These are phyloP conservation scores for Lagenaria siceraria DNA, from an alignment of 306 rosid species.

Conservation along the genomic window DNA sequence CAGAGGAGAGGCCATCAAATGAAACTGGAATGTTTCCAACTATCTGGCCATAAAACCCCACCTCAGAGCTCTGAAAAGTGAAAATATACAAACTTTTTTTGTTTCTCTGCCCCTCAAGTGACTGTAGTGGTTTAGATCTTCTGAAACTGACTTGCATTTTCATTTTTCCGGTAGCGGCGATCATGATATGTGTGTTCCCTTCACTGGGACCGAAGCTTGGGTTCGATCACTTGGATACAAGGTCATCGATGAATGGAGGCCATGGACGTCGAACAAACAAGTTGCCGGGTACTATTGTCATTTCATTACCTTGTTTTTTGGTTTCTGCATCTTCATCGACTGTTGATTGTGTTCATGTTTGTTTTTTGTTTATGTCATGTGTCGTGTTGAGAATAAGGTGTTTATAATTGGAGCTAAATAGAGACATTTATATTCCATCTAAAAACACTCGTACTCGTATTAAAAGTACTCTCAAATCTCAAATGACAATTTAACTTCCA, in stretches of 20 bases:
- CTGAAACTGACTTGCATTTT: slow-evolving; percentile 1
- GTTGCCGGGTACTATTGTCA: slow-evolving; percentile 50
- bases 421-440: too few species aligned
- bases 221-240: slow-evolving; percentile 70
- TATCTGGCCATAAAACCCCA: background rate
- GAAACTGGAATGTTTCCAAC: background rate
- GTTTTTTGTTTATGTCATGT: too few species aligned
- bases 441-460: too few species aligned
- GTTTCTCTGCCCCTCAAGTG: background rate
- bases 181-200: slow-evolving; percentile 94
- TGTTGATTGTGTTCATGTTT: background rate
- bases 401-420: background rate
- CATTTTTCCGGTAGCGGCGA: slow-evolving; percentile 50
- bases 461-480: too few species aligned
- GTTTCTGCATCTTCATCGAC: background rate
- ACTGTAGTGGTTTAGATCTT: background rate
- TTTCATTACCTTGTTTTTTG: background rate
- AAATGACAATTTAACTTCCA: too few species aligned
- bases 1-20: background rate
- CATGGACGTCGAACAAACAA: slow-evolving; percentile 72
- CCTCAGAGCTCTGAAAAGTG: background rate
- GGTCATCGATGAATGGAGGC: slow-evolving; percentile 72
- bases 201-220: slow-evolving; percentile 79
- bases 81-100: background rate
- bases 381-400: too few species aligned